phyloP scores from a whole-genome alignment of 441 rosid species.

The Aquilaria agallochum region DNA sequence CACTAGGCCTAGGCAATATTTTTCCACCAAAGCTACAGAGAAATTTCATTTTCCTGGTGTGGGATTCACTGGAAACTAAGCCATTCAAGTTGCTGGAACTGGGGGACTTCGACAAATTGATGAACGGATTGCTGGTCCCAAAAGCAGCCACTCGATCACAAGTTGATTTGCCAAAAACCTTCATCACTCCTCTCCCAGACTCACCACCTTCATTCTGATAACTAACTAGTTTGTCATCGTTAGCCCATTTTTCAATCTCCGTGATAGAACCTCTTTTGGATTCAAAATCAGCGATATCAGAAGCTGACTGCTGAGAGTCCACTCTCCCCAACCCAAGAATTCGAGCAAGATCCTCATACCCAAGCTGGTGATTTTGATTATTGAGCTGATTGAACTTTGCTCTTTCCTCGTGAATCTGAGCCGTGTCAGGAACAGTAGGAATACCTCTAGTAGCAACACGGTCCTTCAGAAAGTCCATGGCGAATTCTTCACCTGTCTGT shows the following conservation, averaged over 20 bases:
- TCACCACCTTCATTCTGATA: conserved; percentile 35
- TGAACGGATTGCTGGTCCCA: conserved; percentile 25
- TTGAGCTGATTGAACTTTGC: conserved; percentile 17
- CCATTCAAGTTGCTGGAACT: conserved; percentile 26
- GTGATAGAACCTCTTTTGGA: conserved; percentile 32
- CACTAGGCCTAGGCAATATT: conserved; percentile 51
- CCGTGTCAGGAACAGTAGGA: conserved; percentile 17
- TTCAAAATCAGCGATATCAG: conserved; percentile 43
- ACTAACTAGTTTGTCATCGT: conserved; percentile 31
- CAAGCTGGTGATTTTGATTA: conserved; percentile 33
- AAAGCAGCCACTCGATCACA: conserved; percentile 26
- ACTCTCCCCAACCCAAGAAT: conserved; percentile 55
- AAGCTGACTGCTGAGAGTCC: conserved; percentile 44
- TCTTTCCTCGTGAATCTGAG: conserved; percentile 24
- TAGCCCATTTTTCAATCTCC: conserved; percentile 36
- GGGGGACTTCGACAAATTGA: conserved; percentile 23
- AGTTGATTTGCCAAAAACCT: conserved; percentile 40
- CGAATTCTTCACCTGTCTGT: conserved; percentile 69
- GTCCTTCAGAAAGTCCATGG: conserved; percentile 62
- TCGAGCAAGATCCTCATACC: conserved; percentile 40
- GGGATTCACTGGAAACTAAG: conserved; percentile 28
- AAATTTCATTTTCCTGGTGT: conserved; percentile 42
- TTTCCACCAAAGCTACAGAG: conserved; percentile 63
- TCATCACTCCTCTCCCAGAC: conserved; percentile 27
- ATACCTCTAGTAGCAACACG: conserved; percentile 26